Percentiles rank a stretch among this genome's conserved stretches.
phyloP scores from a whole-genome alignment of 768 basidiomycete genomes.

The Leucosporidium yakuticum region DNA sequence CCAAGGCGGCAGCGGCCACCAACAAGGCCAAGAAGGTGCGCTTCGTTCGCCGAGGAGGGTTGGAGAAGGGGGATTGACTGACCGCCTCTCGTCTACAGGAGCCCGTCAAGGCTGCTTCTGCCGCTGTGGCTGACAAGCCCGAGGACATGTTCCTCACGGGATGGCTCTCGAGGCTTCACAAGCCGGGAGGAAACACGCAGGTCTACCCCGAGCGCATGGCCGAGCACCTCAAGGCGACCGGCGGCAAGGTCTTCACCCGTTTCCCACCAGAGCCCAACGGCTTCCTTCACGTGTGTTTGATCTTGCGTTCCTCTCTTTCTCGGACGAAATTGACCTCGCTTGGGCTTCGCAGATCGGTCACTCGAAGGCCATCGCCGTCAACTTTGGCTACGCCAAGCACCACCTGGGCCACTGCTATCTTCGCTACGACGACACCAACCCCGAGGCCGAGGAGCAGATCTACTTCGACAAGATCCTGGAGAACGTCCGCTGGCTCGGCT shows the following conservation, averaged over 20 bases:
- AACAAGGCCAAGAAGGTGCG: slow-evolving; percentile 17
- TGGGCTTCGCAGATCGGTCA: slow-evolving; percentile 66
- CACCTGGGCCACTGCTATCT: slow-evolving; percentile 88
- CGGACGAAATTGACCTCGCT: not conserved
- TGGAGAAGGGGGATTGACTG: not conserved
- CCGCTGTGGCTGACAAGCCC: slow-evolving; percentile 16
- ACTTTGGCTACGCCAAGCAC: slow-evolving; percentile 96
- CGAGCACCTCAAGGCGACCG: slow-evolving; percentile 70
- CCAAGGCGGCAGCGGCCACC: slow-evolving; percentile 38
- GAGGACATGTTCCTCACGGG: slow-evolving; percentile 75
- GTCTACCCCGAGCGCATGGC: slow-evolving; percentile 68
- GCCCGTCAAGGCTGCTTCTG: slow-evolving; percentile 26
- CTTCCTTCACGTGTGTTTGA: slow-evolving; percentile 62
- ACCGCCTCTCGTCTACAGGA: slow-evolving; percentile 14
- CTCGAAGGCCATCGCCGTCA: slow-evolving; percentile 96
- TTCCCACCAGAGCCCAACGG: slow-evolving; percentile 99
- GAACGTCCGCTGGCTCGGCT: slow-evolving; percentile 92
- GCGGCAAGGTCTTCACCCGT: slow-evolving; percentile 81
- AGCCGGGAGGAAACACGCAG: slow-evolving; percentile 89
- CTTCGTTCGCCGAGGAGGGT: not conserved
- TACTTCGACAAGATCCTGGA: slow-evolving; percentile 97
- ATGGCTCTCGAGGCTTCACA: slow-evolving; percentile 85
- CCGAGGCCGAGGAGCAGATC: slow-evolving; percentile 89
- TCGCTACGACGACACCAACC: slow-evolving; percentile 97
- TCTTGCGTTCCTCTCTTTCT: not conserved